A percentile compares a stretch with the other conserved stretches of the same genome.
Conservation (phyloP, 139 green algal species). For the Auxenochlorella protothecoides region DNA sequence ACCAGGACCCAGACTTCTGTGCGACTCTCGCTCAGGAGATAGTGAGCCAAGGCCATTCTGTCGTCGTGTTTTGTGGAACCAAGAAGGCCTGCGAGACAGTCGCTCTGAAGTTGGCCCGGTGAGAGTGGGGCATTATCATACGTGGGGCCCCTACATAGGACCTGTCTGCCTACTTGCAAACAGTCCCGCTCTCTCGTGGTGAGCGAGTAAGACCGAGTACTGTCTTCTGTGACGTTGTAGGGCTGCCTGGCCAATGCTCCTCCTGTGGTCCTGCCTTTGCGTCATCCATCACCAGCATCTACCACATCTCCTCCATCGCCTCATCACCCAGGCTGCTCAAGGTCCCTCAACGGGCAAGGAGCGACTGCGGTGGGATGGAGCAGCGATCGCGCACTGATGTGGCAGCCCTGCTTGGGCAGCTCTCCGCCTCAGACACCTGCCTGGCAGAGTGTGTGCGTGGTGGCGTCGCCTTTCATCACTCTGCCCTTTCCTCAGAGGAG, state of each 20-base stretch:
- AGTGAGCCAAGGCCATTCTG: slow-evolving; percentile 50
- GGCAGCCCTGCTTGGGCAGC: too few species aligned
- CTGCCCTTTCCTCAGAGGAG: slow-evolving; percentile 49
- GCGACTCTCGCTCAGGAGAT: slow-evolving; percentile 55
- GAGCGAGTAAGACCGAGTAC: too few species aligned
- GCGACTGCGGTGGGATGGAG: too few species aligned
- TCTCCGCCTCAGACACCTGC: background rate
- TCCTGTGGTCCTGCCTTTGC: too few species aligned
- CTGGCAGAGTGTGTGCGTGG: slow-evolving; percentile 9
- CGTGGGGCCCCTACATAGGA: too few species aligned
- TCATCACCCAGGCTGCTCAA: slow-evolving; percentile 13
- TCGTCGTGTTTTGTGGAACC: slow-evolving; percentile 80
- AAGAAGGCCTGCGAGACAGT: slow-evolving; percentile 37
- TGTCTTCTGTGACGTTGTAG: too few species aligned
- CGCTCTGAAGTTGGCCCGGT: slow-evolving; percentile 12
- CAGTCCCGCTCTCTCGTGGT: too few species aligned
- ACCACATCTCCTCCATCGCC: background rate
- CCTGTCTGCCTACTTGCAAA: too few species aligned
- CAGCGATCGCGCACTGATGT: too few species aligned
- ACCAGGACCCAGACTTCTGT: slow-evolving; percentile 49
- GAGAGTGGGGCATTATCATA: background rate
- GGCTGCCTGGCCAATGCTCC: too few species aligned
- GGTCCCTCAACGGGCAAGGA: slow-evolving; percentile 25
- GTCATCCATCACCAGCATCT: too few species aligned
- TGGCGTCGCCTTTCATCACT: slow-evolving; percentile 79